A percentile compares a stretch with the other conserved stretches of the same genome.
Evolutionary conservation across 2,329 filamentous ascomycete genomes (phyloP).

Genomic region (Pseudogymnoascus sp.): DNA sequence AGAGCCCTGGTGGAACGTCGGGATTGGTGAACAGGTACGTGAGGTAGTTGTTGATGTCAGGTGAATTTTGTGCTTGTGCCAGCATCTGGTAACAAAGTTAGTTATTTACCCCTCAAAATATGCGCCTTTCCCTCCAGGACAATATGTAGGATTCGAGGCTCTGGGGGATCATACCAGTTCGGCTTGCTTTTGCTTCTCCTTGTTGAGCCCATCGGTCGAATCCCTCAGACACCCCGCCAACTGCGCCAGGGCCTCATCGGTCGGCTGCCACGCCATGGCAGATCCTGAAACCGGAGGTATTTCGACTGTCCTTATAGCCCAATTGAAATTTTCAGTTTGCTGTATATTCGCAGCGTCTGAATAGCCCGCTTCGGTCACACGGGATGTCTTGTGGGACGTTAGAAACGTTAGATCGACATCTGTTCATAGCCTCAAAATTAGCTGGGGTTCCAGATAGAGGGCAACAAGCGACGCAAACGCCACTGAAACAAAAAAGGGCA

Average conservation of each 20-base stretch:
- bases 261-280: slow-evolving; percentile 85
- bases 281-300: slow-evolving; percentile 9
- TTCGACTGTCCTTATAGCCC: background rate
- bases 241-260: slow-evolving; percentile 79
- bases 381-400: slow-evolving; percentile 28
- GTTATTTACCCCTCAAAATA: background rate
- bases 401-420: slow-evolving; percentile 24
- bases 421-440: slow-evolving; percentile 15
- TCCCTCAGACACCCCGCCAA: slow-evolving; percentile 84
- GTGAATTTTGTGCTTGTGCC: slow-evolving; percentile 74
- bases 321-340: slow-evolving; percentile 7
- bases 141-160: slow-evolving; percentile 17
- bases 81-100: slow-evolving; percentile 62
- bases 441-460: slow-evolving; percentile 8
- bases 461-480: background rate
- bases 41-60: slow-evolving; percentile 96
- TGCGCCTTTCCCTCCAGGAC: background rate
- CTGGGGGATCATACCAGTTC: slow-evolving; percentile 38
- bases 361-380: slow-evolving; percentile 24
- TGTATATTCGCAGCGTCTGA: slow-evolving; percentile 14
- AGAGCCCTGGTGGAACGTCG: slow-evolving; percentile 52
- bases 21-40: slow-evolving; percentile 78
- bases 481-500: background rate
- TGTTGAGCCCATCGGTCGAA: slow-evolving; percentile 79
- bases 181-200: slow-evolving; percentile 75